Evolutionary conservation across 2,329 filamentous ascomycete genomes (phyloP).

Genomic region (Monilinia laxa): DNA sequence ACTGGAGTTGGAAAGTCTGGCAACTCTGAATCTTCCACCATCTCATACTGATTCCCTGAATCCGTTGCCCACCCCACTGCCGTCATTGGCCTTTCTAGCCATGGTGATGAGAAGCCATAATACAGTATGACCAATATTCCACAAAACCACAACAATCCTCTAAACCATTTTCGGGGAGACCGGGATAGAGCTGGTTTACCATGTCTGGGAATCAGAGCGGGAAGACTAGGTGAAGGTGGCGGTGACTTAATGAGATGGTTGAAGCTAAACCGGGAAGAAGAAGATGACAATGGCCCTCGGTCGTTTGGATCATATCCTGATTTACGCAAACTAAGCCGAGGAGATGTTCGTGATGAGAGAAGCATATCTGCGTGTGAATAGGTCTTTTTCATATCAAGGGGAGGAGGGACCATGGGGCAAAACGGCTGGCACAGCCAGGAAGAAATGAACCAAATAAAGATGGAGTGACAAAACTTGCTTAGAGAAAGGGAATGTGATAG

Average conservation of each 20-base stretch:
- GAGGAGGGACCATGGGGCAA: constrained; percentile 33
- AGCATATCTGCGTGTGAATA: constrained; percentile 43
- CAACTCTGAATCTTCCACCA: constrained; percentile 64
- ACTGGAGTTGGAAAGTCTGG: constrained; percentile 73
- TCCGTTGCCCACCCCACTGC: constrained; percentile 45
- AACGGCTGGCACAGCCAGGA: constrained; percentile 38
- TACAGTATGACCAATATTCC: constrained; percentile 54
- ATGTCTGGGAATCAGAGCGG: constrained; percentile 63
- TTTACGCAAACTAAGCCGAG: constrained; percentile 58
- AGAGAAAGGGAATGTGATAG: constrained; percentile 25
- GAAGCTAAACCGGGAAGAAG: constrained; percentile 63
- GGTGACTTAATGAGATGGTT: constrained; percentile 68
- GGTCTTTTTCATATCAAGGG: constrained; percentile 40
- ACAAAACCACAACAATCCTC: constrained; percentile 51
- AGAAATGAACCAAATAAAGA: constrained; percentile 21
- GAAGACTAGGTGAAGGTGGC: constrained; percentile 68
- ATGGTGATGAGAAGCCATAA: constrained; percentile 43
- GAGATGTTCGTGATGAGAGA: constrained; percentile 42
- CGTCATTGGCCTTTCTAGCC: constrained; percentile 38
- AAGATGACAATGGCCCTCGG: constrained; percentile 56
- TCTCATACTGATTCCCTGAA: constrained; percentile 57
- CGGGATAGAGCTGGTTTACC: constrained; percentile 56
- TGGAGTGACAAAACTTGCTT: constrained; percentile 31
- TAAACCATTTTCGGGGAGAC: constrained; percentile 33
- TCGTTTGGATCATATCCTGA: constrained; percentile 56